Base-by-base conservation (phyloP, 1,284 basidiomycete species). In the Thelephora terrestris region DNA sequence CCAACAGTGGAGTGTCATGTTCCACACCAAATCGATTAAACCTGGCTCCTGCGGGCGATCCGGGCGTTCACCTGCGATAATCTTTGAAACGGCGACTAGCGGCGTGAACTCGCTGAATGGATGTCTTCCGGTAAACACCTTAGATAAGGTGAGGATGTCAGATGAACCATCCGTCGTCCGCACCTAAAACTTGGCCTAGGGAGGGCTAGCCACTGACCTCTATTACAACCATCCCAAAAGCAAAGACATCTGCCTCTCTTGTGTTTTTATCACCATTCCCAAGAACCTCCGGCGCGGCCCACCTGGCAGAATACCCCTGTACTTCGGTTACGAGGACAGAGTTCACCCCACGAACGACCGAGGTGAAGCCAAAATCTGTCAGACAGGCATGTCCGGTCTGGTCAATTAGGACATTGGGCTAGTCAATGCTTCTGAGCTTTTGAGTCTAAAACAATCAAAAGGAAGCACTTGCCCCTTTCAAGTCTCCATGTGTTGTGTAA, bases 341-440 rank as follows among this genome's bases (percentile, higher is more conserved):
- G 17, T 20, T 20, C 17, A 42, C 5, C 3, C 21, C 25, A 5
- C 12, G 21, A 21, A 18, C 39, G 21, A 42, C 20, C 4, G 39
- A 42, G 12, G 39, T 6, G 21, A 42, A 5, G 14, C 39, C 39
- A 5, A 42, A 42, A 42, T 42, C 39, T 10, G 21, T 14, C 20
- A 42, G 4, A 7, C 39, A 18, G 25, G 39, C n/a, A n/a, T 21
- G 25, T 3, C 39, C 79, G 7, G 2, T 32, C 1, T n/a, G 18
- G 27, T 42, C 39, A 12, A 42, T 16, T 5, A 42, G 39, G 5
- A 42, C n/a, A 6, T 42, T 42, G 7, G 20, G 21, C 39, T 42
- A 21, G 12, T 16, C 39, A 21, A 9, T 3, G 29, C 7, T 32
- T 32, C 3, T 10, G 3, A 10, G 29, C n/a, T n/a, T n/a, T 32